phyloP scores from a whole-genome alignment of 495 filamentous ascomycete species.

The Aspergillus nanangensis region DNA sequence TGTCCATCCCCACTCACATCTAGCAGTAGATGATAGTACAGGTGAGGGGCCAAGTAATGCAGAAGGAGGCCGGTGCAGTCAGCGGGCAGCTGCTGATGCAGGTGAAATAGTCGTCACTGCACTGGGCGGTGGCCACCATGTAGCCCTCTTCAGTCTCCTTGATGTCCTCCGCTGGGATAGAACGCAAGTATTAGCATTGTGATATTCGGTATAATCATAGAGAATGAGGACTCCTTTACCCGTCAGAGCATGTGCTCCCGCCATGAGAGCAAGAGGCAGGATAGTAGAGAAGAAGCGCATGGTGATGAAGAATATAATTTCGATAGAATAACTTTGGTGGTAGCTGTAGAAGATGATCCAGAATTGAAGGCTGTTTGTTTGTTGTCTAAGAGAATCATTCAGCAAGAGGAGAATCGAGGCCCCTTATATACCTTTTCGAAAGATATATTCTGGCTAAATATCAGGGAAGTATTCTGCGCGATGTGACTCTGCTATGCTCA shows the following conservation, averaged over 20 bases:
- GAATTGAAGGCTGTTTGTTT: background rate
- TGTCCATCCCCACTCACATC: too few species aligned
- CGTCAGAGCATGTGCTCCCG: slow-evolving; percentile 27
- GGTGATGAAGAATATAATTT: background rate
- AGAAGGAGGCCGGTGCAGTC: background rate
- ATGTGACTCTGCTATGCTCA: background rate
- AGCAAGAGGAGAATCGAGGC: background rate
- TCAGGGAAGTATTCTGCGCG: background rate
- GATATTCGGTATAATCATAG: background rate
- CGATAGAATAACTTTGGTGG: background rate
- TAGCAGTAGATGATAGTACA: background rate
- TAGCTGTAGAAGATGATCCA: background rate
- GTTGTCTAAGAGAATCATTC: background rate
- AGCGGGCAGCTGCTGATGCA: background rate
- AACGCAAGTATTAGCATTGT: background rate
- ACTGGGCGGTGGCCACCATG: background rate
- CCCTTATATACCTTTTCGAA: background rate
- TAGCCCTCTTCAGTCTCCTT: background rate
- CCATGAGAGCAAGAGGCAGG: background rate
- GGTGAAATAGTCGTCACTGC: background rate
- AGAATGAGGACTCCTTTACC: slow-evolving; percentile 15
- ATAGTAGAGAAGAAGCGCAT: slow-evolving; percentile 1
- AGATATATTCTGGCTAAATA: background rate
- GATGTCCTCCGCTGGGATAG: background rate
- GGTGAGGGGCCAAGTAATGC: background rate